Percentiles rank a stretch among this genome's conserved stretches.
These are phyloP conservation scores for Aspergillus cavernicola DNA, from an alignment of 495 filamentous ascomycete genomes.

Conservation along the genomic window DNA sequence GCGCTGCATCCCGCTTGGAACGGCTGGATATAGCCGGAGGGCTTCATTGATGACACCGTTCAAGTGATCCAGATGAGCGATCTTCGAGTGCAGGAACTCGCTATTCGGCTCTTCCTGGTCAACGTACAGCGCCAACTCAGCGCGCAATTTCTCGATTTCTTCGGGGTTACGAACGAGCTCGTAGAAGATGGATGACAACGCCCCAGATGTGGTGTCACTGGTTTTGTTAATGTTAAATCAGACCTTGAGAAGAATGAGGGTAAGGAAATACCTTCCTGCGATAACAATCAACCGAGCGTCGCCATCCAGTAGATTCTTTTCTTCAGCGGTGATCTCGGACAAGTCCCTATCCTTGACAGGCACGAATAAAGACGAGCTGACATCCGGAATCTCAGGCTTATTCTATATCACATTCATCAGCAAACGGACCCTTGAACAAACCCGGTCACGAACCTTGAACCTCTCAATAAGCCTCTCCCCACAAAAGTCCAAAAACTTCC, in stretches of 20 bases:
- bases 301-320: conserved; percentile 26
- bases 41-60: conserved; percentile 42
- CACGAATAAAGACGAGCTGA: conserved; percentile 30
- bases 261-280: conserved; percentile 24
- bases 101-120: background rate
- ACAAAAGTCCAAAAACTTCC: conserved; percentile 23
- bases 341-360: conserved; percentile 19
- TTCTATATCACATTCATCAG: conserved; percentile 14
- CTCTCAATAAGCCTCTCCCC: conserved; percentile 11
- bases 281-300: conserved; percentile 28
- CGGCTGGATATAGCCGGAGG: conserved; percentile 30
- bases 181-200: conserved; percentile 44
- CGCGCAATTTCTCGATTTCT: conserved; percentile 26
- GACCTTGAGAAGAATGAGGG: background rate
- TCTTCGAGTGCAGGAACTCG: conserved; percentile 19
- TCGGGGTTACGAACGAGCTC: conserved; percentile 43
- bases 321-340: conserved; percentile 11
- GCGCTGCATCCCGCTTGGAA: conserved; percentile 29
- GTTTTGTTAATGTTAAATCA: background rate
- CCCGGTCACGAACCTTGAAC: background rate
- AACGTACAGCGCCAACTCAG: conserved; percentile 11
- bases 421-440: background rate
- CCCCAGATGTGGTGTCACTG: conserved; percentile 54
- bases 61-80: conserved; percentile 31
- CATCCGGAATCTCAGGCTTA: conserved; percentile 26